Evolutionary conservation across 192 early-diverging fungal genomes (phyloP).

Genomic region (Jimgerdemannia lactiflua): DNA sequence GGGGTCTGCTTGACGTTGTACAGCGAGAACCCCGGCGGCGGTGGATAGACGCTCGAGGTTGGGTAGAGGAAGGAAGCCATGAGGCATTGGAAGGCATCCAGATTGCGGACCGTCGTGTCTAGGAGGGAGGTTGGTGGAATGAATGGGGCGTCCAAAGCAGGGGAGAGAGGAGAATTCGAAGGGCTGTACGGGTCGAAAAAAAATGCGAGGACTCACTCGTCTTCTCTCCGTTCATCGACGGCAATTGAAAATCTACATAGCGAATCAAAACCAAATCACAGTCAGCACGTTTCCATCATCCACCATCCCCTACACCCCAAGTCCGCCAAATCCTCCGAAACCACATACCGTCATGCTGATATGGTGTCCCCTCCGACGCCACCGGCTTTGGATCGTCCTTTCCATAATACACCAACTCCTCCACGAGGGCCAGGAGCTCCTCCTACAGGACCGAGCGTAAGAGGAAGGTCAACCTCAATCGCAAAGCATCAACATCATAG

Average conservation of each 20-base stretch:
- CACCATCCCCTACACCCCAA: too few species aligned
- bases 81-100: constrained; percentile 45
- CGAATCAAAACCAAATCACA: background rate
- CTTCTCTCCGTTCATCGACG: background rate
- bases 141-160: background rate
- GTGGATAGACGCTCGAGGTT: constrained; percentile 15
- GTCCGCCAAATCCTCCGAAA: background rate
- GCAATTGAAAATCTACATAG: background rate
- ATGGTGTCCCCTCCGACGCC: constrained; percentile 41
- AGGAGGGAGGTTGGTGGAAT: constrained; percentile 3
- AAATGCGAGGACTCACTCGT: background rate
- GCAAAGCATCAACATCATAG: too few species aligned
- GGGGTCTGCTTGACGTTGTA: constrained; percentile 18
- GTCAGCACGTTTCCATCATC: too few species aligned
- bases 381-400: constrained; percentile 34
- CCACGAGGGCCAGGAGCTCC: constrained; percentile 18
- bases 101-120: constrained; percentile 46
- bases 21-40: constrained; percentile 13
- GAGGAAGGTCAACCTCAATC: too few species aligned
- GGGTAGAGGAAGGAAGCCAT: constrained; percentile 39
- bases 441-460: background rate
- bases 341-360: constrained; percentile 52
- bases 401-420: constrained; percentile 47
- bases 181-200: background rate
- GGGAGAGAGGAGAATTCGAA: background rate